Conservation (phyloP, 192 early-diverging fungal species). For the Umbelopsis ramanniana region DNA sequence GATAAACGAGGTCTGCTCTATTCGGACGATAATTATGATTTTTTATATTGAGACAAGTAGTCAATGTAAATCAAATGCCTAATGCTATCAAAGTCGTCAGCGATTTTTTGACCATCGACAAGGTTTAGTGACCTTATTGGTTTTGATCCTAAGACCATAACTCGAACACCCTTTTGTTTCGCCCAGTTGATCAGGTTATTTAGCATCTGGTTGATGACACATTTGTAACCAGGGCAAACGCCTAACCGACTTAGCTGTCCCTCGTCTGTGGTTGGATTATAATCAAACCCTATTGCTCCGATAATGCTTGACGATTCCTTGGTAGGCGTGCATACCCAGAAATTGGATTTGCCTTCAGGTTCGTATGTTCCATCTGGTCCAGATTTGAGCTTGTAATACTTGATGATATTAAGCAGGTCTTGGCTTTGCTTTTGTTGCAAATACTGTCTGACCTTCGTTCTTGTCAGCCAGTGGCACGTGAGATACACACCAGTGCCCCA, state of each 20-base stretch:
- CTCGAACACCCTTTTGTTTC: conserved; percentile 9
- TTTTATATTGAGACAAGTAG: conserved; percentile 7
- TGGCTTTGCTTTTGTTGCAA: background rate
- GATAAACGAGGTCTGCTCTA: background rate
- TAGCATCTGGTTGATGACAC: conserved; percentile 1
- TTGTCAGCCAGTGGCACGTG: conserved; percentile 14
- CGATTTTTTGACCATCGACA: background rate
- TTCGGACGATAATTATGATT: conserved; percentile 8
- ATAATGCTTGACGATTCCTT: background rate
- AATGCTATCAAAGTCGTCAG: conserved; percentile 13
- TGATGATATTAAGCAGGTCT: background rate
- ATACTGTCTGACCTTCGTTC: conserved; percentile 13
- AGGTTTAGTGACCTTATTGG: background rate
- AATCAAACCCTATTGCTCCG: conserved; percentile 14
- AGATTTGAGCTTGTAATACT: conserved; percentile 11
- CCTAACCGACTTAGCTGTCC: conserved; percentile 1
- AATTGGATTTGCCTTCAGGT: conserved; percentile 16
- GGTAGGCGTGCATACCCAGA: conserved; percentile 4
- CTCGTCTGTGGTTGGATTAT: background rate
- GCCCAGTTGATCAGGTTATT: background rate
- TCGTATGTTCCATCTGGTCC: background rate
- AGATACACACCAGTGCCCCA: conserved; percentile 4
- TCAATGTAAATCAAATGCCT: conserved; percentile 17
- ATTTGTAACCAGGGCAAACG: background rate
- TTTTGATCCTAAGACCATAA: background rate